These are phyloP conservation scores for Cryptococcus maquisensis DNA, from an alignment of 1,284 basidiomycete species.

Conservation along the genomic window DNA sequence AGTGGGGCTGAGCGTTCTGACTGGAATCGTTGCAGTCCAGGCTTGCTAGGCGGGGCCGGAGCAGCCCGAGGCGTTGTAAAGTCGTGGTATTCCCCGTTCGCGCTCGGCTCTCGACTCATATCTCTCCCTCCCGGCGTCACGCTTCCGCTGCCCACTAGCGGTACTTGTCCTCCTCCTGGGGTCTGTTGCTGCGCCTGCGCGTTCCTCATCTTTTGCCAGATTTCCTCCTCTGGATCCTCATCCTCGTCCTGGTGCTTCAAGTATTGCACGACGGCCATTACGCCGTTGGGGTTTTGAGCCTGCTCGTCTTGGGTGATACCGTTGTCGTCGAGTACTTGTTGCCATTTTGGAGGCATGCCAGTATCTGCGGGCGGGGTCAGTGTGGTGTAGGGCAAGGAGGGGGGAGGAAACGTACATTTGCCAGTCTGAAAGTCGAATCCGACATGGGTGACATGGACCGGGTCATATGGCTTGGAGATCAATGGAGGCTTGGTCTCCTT, in stretches of 20 bases:
- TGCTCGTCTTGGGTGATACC: constrained; percentile 94
- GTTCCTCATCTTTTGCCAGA: constrained; percentile 69
- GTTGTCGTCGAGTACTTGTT: constrained; percentile 90
- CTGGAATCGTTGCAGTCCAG: constrained; percentile 6
- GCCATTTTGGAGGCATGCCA: constrained; percentile 98
- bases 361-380: constrained; percentile 54
- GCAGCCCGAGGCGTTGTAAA: constrained; percentile 40
- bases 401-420: constrained; percentile 57
- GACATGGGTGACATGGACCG: constrained; percentile 99
- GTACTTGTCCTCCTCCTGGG: background rate
- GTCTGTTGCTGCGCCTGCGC: constrained; percentile 20
- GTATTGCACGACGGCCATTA: constrained; percentile 97
- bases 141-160: background rate
- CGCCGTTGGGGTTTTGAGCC: constrained; percentile 95
- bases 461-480: constrained; percentile 96
- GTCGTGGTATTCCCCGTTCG: background rate
- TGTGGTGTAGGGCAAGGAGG: background rate
- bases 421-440: constrained; percentile 99
- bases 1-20: constrained; percentile 31
- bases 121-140: background rate
- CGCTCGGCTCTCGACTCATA: constrained; percentile 46
- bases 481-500: constrained; percentile 64
- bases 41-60: constrained; percentile 33
- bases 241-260: constrained; percentile 54
- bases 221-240: constrained; percentile 51